Evolutionary conservation across 1,284 basidiomycete species (phyloP), one percentile per base, ranked within the genome.

Genomic region (Rhodotorula sp.): DNA sequence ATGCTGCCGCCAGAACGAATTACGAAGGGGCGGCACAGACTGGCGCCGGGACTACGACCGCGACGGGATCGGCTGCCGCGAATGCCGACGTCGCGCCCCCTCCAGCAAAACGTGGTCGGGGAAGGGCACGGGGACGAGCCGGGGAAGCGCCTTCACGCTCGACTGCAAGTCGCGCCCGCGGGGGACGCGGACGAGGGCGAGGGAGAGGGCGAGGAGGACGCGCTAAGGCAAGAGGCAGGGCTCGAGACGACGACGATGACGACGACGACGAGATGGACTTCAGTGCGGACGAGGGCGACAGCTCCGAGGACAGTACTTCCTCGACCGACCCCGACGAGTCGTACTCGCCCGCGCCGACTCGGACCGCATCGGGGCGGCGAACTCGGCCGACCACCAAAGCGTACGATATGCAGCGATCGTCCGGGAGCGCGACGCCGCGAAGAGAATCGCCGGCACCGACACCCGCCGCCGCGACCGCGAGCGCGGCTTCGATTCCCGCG

Each of bases 111-210:
- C 54, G 54, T 10, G 38, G 38, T 43, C 38, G n/a, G 54, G 54
- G 26, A 31, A 26, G 7, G 12, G 26, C 3, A 14, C 14, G 16
- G 54, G 54, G 1, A 6, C n/a, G 26, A 26, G 28, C 15, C 54
- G 54, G 16, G 54, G 54, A 28, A 16, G 54, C 54, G 10, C 6
- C 26, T 55, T 55, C 54, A 5, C 54, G 54, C 15, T n/a, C n/a
- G 28, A 26, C 26, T 4, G 26, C 26, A 14, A 26, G 14, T 18
- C 26, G n/a, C 12, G 28, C 59, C 28, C 31, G 28, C 28, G 50
- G 47, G 47, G 55, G 55, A 49, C 31, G 47, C n/a, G 55, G 47
- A 2, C 45, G 63, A 21, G 63, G 55, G n/a, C 45, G 63, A 28
- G 63, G 47, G 21, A 21, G n/a, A 54, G 50, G 54, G 26, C 54